Conservation (phyloP, 805 yeast species). For the Komagataella phaffii region DNA sequence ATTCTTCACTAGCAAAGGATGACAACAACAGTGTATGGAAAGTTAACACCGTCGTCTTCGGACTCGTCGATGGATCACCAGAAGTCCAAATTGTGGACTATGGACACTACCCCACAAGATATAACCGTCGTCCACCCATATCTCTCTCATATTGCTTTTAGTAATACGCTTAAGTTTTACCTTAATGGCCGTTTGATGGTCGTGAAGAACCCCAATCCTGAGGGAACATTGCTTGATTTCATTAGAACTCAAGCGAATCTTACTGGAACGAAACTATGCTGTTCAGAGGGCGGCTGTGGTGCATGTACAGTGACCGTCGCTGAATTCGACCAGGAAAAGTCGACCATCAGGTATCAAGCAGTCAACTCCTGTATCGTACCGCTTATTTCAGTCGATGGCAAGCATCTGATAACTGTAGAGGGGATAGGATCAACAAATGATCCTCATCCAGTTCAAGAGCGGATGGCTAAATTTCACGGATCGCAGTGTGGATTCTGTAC, state of each 20-base stretch:
- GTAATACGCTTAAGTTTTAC: constrained; percentile 17
- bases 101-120: constrained; percentile 2
- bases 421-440: constrained; percentile 26
- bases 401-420: constrained; percentile 31
- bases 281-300: constrained; percentile 39
- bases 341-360: constrained; percentile 20
- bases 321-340: constrained; percentile 14
- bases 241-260: constrained; percentile 22
- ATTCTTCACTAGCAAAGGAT: background rate
- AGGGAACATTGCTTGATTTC: constrained; percentile 27
- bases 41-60: background rate
- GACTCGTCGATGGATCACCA: background rate
- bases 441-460: constrained; percentile 35
- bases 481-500: constrained; percentile 40
- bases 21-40: background rate
- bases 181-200: constrained; percentile 24
- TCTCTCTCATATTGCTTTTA: constrained; percentile 13
- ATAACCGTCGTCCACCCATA: constrained; percentile 11
- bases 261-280: constrained; percentile 33
- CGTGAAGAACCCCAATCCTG: constrained; percentile 26
- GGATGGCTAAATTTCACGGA: constrained; percentile 33
- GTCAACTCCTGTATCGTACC: constrained; percentile 35
- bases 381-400: constrained; percentile 28
- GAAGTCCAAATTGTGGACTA: background rate
- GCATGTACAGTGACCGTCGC: constrained; percentile 33